Percentiles rank a stretch among this genome's conserved stretches.
Evolutionary conservation across 257 asterid species (phyloP).

Genomic region (Fraxinus excelsior): DNA sequence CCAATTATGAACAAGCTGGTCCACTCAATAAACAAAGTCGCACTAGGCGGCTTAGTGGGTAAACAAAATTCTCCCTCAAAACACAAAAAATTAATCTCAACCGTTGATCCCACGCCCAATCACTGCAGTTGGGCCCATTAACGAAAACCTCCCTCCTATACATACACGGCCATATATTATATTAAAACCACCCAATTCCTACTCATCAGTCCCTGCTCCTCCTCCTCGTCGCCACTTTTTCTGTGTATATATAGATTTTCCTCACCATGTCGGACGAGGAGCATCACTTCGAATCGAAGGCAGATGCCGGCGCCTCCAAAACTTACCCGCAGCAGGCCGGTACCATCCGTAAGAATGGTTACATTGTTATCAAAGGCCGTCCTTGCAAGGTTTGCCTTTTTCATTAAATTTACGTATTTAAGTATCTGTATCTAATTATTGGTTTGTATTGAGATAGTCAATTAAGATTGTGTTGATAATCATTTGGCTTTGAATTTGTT

Average conservation of each 20-base stretch:
- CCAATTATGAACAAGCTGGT: no score
- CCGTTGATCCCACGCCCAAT: constrained; percentile 32
- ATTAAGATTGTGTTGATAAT: not conserved
- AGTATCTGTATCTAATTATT: not conserved
- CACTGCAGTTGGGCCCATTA: not conserved
- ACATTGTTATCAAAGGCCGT: constrained; percentile 59
- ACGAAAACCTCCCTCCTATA: constrained; percentile 16
- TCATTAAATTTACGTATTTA: not conserved
- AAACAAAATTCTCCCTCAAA: not conserved
- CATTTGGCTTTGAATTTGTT: not conserved
- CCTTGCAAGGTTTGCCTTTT: constrained; percentile 55
- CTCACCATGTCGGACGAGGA: constrained; percentile 82
- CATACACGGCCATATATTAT: constrained; percentile 16
- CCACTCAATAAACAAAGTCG: not conserved
- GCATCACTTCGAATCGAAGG: constrained; percentile 66
- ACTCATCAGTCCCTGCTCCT: not conserved
- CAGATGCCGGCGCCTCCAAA: constrained; percentile 74
- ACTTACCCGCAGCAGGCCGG: constrained; percentile 76
- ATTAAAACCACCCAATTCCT: not conserved
- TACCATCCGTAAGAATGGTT: constrained; percentile 64
- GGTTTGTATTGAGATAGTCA: constrained; percentile 17
- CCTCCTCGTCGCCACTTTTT: no score
- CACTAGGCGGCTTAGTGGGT: not conserved
- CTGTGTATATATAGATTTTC: no score
- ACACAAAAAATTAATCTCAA: constrained; percentile 24